Evolutionary conservation across 2,329 filamentous ascomycete species (phyloP).

Genomic region (Calonectria pseudoturangicola): DNA sequence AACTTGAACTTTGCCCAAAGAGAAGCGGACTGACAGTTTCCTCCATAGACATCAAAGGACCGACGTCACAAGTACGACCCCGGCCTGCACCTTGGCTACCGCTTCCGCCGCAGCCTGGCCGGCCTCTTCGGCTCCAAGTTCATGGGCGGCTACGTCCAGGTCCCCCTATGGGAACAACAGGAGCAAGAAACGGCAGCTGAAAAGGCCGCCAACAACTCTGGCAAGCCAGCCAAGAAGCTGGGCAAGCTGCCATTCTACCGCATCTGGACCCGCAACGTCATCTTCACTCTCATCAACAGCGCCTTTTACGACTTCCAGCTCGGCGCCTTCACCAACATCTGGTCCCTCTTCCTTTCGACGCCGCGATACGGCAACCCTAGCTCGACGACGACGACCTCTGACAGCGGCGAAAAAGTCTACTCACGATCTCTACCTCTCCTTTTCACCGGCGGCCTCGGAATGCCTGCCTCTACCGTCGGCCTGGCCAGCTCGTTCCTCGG

Average conservation of each 20-base stretch:
- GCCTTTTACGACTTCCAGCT: conserved; percentile 83
- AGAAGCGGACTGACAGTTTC: not conserved
- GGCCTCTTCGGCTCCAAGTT: conserved; percentile 55
- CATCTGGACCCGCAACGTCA: conserved; percentile 69
- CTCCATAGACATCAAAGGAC: conserved; percentile 66
- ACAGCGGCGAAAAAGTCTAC: conserved; percentile 54
- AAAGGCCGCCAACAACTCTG: conserved; percentile 27
- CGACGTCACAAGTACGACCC: conserved; percentile 67
- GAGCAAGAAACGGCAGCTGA: conserved; percentile 40
- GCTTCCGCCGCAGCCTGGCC: conserved; percentile 57
- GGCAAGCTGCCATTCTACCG: conserved; percentile 61
- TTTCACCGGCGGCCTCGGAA: conserved; percentile 80
- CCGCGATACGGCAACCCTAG: conserved; percentile 67
- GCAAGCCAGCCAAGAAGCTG: conserved; percentile 38
- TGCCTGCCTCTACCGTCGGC: conserved; percentile 80
- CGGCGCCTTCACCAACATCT: conserved; percentile 81
- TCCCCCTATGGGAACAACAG: conserved; percentile 47
- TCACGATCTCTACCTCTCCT: conserved; percentile 65
- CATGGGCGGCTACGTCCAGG: conserved; percentile 57
- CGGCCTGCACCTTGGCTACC: conserved; percentile 62
- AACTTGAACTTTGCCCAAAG: conserved; percentile 22
- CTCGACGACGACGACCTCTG: conserved; percentile 41
- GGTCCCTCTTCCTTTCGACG: conserved; percentile 81
- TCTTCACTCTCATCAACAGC: conserved; percentile 75
- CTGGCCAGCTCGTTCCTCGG: conserved; percentile 82